A percentile compares a stretch with the other conserved stretches of the same genome.
phyloP scores from a whole-genome alignment of 352 stramenopile species.

The Pythium vanterpoolii region DNA sequence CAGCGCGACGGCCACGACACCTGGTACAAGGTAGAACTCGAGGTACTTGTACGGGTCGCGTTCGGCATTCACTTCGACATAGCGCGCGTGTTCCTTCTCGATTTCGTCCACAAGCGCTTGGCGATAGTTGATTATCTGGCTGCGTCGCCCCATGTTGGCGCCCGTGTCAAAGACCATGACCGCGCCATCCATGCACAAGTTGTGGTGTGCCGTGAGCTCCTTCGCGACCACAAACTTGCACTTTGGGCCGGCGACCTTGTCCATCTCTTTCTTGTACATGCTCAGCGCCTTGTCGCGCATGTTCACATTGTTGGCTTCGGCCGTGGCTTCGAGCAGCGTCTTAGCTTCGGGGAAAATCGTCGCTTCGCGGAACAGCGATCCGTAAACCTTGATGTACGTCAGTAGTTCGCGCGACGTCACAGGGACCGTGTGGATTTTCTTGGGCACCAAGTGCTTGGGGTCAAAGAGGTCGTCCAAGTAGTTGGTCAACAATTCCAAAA shows the following conservation, averaged over 20 bases:
- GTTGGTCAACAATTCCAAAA: constrained; percentile 92
- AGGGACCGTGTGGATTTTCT: constrained; percentile 93
- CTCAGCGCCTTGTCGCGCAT: constrained; percentile 77
- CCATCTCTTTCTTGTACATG: constrained; percentile 95
- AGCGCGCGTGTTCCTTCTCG: constrained; percentile 86
- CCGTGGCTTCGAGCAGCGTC: constrained; percentile 96
- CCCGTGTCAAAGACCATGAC: constrained; percentile 92
- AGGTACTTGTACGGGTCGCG: constrained; percentile 95
- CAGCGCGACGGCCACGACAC: constrained; percentile 85
- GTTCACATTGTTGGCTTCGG: constrained; percentile 97
- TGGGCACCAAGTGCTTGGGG: constrained; percentile 79
- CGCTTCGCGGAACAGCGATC: constrained; percentile 93
- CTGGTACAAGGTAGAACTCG: constrained; percentile 93
- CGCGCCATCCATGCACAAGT: constrained; percentile 68
- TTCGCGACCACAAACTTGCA: constrained; percentile 88
- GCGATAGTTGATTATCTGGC: constrained; percentile 88
- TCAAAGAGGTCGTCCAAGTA: constrained; percentile 96
- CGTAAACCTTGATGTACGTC: constrained; percentile 97
- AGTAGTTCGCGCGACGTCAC: constrained; percentile 93
- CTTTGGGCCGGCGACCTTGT: constrained; percentile 81
- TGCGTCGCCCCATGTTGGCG: constrained; percentile 93
- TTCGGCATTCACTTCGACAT: constrained; percentile 93
- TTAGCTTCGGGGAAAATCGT: constrained; percentile 96
- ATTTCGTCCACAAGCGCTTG: constrained; percentile 87
- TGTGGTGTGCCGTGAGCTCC: constrained; percentile 89